phyloP scores from a whole-genome alignment of 805 yeast genomes.

The Danielia oregonensis region DNA sequence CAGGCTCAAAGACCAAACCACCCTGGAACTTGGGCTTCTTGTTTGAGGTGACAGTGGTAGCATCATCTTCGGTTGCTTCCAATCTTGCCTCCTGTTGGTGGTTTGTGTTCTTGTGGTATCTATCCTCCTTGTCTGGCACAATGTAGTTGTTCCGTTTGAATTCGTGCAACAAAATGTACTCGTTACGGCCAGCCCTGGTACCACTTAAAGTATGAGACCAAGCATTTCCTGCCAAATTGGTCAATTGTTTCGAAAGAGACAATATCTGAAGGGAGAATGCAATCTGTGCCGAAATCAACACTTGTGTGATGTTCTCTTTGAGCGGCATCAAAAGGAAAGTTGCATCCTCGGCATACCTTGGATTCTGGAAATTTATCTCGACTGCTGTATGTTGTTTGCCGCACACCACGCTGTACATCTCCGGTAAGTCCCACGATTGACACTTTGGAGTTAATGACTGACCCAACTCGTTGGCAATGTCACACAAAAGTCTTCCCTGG shows the following conservation, averaged over 20 bases:
- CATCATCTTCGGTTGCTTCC: conserved; percentile 36
- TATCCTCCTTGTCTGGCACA: conserved; percentile 79
- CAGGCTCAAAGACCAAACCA: conserved; percentile 96
- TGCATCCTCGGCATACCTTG: conserved; percentile 64
- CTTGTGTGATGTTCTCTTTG: conserved; percentile 62
- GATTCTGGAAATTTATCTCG: conserved; percentile 71
- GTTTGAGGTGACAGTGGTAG: conserved; percentile 46
- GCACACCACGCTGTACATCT: conserved; percentile 83
- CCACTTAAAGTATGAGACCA: conserved; percentile 96
- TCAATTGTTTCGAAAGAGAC: conserved; percentile 85
- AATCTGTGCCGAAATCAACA: conserved; percentile 68
- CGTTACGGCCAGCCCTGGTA: conserved; percentile 94
- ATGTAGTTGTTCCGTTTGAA: conserved; percentile 75
- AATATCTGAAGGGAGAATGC: conserved; percentile 82
- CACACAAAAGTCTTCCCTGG: conserved; percentile 87
- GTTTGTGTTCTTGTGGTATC: conserved; percentile 32
- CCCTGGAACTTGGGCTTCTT: conserved; percentile 80
- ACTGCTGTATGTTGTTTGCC: conserved; percentile 55
- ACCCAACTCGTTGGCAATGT: conserved; percentile 92
- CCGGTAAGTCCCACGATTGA: conserved; percentile 90
- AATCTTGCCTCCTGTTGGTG: conserved; percentile 31
- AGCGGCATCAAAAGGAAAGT: conserved; percentile 64
- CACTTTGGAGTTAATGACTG: conserved; percentile 88
- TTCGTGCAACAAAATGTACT: conserved; percentile 87
- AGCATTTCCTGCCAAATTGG: conserved; percentile 93